phyloP scores from a whole-genome alignment of 2,329 filamentous ascomycete species.

The Colletotrichum zoysiae region DNA sequence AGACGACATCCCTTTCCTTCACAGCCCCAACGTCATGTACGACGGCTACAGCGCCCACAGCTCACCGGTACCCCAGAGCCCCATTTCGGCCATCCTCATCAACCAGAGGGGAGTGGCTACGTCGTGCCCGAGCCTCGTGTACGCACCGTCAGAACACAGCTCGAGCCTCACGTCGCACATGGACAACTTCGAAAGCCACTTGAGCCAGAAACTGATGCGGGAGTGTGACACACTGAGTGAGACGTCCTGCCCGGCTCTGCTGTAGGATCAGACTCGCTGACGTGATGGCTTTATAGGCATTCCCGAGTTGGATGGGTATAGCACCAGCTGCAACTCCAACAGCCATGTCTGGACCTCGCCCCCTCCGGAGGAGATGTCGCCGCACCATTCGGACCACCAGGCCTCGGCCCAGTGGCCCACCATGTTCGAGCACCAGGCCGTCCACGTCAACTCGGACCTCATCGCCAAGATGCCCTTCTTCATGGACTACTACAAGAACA shows the following conservation, averaged over 20 bases:
- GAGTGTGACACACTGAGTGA: conserved; percentile 70
- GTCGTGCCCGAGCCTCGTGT: conserved; percentile 72
- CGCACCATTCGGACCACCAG: conserved; percentile 57
- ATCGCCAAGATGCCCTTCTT: conserved; percentile 87
- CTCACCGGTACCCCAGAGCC: conserved; percentile 68
- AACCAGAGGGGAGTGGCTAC: conserved; percentile 68
- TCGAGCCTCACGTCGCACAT: conserved; percentile 72
- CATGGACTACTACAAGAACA: conserved; percentile 93
- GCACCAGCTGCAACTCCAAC: conserved; percentile 63
- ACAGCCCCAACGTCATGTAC: conserved; percentile 67
- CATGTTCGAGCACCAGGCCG: conserved; percentile 58
- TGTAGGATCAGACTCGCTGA: conserved; percentile 42
- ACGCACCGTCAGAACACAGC: conserved; percentile 70
- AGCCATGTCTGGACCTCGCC: conserved; percentile 62
- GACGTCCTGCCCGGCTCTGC: conserved; percentile 45
- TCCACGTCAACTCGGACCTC: conserved; percentile 71
- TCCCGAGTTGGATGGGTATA: conserved; percentile 66
- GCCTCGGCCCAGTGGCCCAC: conserved; percentile 63
- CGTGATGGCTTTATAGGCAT: conserved; percentile 58
- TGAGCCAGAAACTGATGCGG: conserved; percentile 65
- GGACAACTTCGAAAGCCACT: conserved; percentile 68
- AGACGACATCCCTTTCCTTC: conserved; percentile 64
- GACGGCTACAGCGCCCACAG: conserved; percentile 66
- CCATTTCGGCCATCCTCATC: conserved; percentile 66
- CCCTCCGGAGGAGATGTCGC: conserved; percentile 60